Evolutionary conservation across 2,329 filamentous ascomycete genomes (phyloP), one percentile per base, ranked within the genome.

Genomic region (Aspergillus alliaceus): DNA sequence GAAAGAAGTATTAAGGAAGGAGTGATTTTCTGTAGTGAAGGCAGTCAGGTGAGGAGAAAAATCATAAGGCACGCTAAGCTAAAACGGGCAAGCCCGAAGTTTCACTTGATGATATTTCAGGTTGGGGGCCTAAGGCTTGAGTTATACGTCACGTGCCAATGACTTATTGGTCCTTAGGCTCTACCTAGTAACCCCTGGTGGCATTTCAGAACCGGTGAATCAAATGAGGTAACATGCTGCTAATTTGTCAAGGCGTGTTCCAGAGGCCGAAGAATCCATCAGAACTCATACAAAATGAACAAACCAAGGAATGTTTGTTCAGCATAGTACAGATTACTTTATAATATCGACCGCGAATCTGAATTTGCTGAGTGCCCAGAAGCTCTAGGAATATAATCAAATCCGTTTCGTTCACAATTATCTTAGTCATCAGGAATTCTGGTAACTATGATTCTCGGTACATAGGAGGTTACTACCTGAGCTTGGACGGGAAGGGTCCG

Each of bases 31-130:
- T 40, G 47, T 51, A 44, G 53, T 49, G 47, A 55, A 25, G 22
- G 7, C 56, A 51, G 62, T 64, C 63, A 64, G 61, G 61, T 65
- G 63, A 65, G 57, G 46, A 53, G 49, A 51, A 63, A 61, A 59
- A 49, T 39, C 54, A 47, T 48, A 53, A 50, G 44, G 35, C 32
- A 15, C 37, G 40, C 62, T 60, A 58, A 50, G 53, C 58, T 31
- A n/a, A 6, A 57, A 49, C 22, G n/a, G 44, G 58, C 34, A 54
- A 56, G 22, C 18, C 7, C 37, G 22, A 24, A 47, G 11, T 47
- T 35, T 48, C 18, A 25, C 20, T 11, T 11, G 15, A 11, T 42
- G 5, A 42, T 6, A 42, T 14, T 42, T 44, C 39, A 25, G 31
- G 22, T 27, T 42, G 14, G 20, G 7, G 3, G 40, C 40, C 40